These are phyloP conservation scores for Zostera marina DNA, from an alignment of 116 monocot species.

Conservation along the genomic window DNA sequence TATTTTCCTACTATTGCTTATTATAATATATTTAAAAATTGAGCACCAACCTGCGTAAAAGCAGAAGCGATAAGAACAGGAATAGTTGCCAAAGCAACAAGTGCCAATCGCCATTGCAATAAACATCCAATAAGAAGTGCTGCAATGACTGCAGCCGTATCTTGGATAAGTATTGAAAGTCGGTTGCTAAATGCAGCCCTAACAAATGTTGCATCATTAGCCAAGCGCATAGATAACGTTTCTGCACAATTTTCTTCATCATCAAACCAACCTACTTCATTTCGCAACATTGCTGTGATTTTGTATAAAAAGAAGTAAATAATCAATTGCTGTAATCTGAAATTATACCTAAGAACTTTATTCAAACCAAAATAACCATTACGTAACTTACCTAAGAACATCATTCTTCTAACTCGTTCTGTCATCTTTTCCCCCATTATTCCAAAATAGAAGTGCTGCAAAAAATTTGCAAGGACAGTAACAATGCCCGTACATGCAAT, in stretches of 20 bases:
- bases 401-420: slow-evolving; percentile 92
- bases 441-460: slow-evolving; percentile 99
- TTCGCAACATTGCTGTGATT: slow-evolving; percentile 67
- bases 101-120: slow-evolving; percentile 87
- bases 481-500: slow-evolving; percentile 90
- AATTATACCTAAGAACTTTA: neutral
- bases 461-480: slow-evolving; percentile 90
- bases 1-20: neutral
- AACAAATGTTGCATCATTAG: slow-evolving; percentile 98
- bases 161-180: slow-evolving; percentile 96
- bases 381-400: slow-evolving; percentile 73
- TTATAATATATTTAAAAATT: neutral
- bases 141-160: slow-evolving; percentile 65
- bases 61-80: slow-evolving; percentile 85
- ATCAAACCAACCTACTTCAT: slow-evolving; percentile 99
- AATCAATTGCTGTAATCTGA: neutral
- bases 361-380: neutral
- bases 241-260: slow-evolving; percentile 96
- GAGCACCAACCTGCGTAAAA: slow-evolving; percentile 60
- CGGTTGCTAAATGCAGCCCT: slow-evolving; percentile 97
- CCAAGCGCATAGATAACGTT: slow-evolving; percentile 85
- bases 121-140: slow-evolving; percentile 78
- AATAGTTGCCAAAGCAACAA: slow-evolving; percentile 78
- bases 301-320: neutral
- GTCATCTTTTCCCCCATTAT: slow-evolving; percentile 99